Evolutionary conservation across 306 rosid species (phyloP), one percentile per base, ranked within the genome.

Genomic region (Sophora flavescens): DNA sequence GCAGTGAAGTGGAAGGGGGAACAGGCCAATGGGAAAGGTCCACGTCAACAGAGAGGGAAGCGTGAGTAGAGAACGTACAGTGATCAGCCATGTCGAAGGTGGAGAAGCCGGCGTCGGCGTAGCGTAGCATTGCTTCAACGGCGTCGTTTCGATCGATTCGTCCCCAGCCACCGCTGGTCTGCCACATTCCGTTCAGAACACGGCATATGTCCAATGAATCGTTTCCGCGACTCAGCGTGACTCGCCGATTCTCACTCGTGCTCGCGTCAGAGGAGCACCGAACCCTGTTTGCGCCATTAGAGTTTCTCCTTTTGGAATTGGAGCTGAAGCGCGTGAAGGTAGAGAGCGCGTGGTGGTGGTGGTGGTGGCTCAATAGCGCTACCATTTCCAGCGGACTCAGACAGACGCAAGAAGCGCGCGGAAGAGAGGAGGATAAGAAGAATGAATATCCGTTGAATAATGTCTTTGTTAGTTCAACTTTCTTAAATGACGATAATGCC

Each of bases 1-100:
- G 52, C 53, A 10, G 22, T 18, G n/a, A 18, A 5, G 42, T 33
- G 16, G 6, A 4, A 17, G 50, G 4, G n/a, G 18, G 30, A 53
- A 17, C 12, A 64, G 0, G 11, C 17, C 30, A 48, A 66, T 67
- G 7, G 4, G 6, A 68, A 75, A 26, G 3, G 5, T 5, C 80
- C 83, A 73, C 75, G 68, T 78, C 38, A 73, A 14, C 65, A 71
- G 1, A 36, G 3, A 67, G 8, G 11, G 45, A 63, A 45, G 5
- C 11, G 60, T 2, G 15, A 48, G 30, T 6, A 32, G 22, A 42
- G 53, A 78, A 72, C 86, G 33, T 74, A 89, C 97, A 92, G 83
- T 92, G 97, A 83, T 95, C 98, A 48, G 98, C 96, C 97, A 92
- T 92, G 86, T 95, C 98, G 80, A 92, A 90, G 66, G 98, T 92